phyloP scores from a whole-genome alignment of 345 rosid species.

The Cochlearia excelsa region DNA sequence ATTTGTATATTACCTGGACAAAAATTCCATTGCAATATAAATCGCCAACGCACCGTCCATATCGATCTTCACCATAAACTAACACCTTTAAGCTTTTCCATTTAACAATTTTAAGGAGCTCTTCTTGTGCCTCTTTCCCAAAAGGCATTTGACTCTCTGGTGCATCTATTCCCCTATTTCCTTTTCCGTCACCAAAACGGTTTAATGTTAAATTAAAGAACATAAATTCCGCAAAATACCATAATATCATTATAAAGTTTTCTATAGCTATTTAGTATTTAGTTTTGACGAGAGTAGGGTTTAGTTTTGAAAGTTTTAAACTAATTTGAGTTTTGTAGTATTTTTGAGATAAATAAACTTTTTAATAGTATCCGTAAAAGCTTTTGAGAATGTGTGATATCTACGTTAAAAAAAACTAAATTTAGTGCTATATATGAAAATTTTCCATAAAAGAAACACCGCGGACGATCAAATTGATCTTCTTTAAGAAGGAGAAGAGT shows the following conservation, averaged over 20 bases:
- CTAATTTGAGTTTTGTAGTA: too few species aligned
- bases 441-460: too few species aligned
- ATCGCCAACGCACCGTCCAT: slow-evolving; percentile 63
- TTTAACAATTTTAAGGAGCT: slow-evolving; percentile 52
- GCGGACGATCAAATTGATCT: not conserved
- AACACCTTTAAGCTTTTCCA: slow-evolving; percentile 63
- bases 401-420: too few species aligned
- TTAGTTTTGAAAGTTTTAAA: too few species aligned
- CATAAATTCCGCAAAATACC: too few species aligned
- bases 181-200: slow-evolving; percentile 17
- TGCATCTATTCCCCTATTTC: slow-evolving; percentile 84
- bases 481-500: not conserved
- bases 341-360: too few species aligned
- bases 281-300: too few species aligned
- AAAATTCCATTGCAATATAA: slow-evolving; percentile 60
- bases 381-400: too few species aligned
- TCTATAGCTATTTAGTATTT: too few species aligned
- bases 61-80: slow-evolving; percentile 63
- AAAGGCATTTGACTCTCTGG: slow-evolving; percentile 77
- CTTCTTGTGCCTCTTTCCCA: slow-evolving; percentile 72
- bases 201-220: not conserved
- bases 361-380: too few species aligned
- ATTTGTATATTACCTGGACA: slow-evolving; percentile 51
- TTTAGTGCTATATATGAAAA: too few species aligned
- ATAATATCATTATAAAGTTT: too few species aligned